phyloP scores from a whole-genome alignment of 352 stramenopile genomes.

The Globisporangium sylvaticum region DNA sequence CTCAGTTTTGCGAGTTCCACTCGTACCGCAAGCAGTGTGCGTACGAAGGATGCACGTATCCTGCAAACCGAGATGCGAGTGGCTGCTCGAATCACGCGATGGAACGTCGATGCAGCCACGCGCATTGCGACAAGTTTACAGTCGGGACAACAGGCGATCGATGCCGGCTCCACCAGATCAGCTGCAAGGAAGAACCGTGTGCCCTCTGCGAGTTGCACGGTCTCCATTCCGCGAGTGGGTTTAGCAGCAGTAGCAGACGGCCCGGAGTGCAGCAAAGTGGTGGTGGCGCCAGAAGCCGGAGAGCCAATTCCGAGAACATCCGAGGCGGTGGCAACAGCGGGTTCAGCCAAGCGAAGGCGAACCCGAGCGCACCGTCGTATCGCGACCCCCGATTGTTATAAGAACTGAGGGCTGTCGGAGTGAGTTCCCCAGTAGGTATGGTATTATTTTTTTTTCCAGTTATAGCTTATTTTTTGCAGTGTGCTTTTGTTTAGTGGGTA shows the following conservation, averaged over 20 bases:
- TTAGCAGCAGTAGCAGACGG: background rate
- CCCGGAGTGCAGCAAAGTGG: background rate
- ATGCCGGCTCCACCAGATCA: constrained; percentile 50
- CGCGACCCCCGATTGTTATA: background rate
- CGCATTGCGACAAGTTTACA: constrained; percentile 62
- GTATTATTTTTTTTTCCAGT: constrained; percentile 1
- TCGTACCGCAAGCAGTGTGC: constrained; percentile 46
- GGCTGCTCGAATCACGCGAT: constrained; percentile 45
- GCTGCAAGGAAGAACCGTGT: constrained; percentile 46
- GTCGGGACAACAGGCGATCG: constrained; percentile 19
- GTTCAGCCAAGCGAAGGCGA: background rate
- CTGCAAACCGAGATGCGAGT: constrained; percentile 25
- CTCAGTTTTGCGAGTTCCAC: constrained; percentile 60
- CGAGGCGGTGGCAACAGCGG: constrained; percentile 7
- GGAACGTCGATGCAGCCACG: constrained; percentile 46
- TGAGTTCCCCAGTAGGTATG: background rate
- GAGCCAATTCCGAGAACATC: constrained; percentile 9
- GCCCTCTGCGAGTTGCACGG: constrained; percentile 42
- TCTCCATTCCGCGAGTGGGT: background rate
- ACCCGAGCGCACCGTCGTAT: background rate
- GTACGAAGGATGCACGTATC: constrained; percentile 51
- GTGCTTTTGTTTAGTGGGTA: background rate
- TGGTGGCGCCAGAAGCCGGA: background rate
- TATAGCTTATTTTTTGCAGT: background rate
- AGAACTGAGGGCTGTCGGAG: background rate